Evolutionary conservation across 176 grass and related monocot genomes (phyloP).

Genomic region (Musa schizocarpa): DNA sequence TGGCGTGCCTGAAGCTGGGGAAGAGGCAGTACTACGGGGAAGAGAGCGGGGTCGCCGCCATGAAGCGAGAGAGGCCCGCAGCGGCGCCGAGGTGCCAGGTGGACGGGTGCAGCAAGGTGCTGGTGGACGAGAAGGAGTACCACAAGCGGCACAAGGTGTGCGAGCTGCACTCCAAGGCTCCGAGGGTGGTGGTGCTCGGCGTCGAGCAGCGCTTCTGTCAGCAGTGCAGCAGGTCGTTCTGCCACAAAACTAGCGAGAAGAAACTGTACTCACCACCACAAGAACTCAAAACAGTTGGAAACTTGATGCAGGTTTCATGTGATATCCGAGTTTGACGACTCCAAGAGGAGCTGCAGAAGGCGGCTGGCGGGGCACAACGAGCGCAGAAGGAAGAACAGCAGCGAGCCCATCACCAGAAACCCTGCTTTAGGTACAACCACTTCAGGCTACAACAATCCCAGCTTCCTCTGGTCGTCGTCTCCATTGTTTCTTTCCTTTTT

Average conservation of each 20-base stretch:
- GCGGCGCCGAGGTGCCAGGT: slow-evolving; percentile 55
- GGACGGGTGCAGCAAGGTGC: slow-evolving; percentile 46
- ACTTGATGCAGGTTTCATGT: slow-evolving; percentile 35
- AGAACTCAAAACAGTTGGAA: too few relatives aligned
- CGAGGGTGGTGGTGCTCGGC: slow-evolving; percentile 55
- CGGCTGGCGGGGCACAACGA: slow-evolving; percentile 85
- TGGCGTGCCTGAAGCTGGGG: too few relatives aligned
- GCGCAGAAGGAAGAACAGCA: slow-evolving; percentile 72
- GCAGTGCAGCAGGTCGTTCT: slow-evolving; percentile 71
- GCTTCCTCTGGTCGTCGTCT: too few relatives aligned
- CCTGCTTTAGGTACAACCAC: slow-evolving; percentile 16
- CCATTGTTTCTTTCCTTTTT: not conserved
- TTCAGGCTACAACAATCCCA: too few relatives aligned
- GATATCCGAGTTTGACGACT: slow-evolving; percentile 76
- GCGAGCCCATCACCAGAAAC: slow-evolving; percentile 52
- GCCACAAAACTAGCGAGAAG: too few relatives aligned
- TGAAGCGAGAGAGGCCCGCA: too few relatives aligned
- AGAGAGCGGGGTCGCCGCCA: too few relatives aligned
- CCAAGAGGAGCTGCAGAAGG: slow-evolving; percentile 79
- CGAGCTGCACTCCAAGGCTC: slow-evolving; percentile 70
- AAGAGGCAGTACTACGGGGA: too few relatives aligned
- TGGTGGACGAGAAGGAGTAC: slow-evolving; percentile 17
- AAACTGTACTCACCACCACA: too few relatives aligned
- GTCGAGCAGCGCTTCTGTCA: slow-evolving; percentile 88
- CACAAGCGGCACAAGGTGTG: slow-evolving; percentile 13